These are phyloP conservation scores for Trichoderma sp. DNA, from an alignment of 2,329 filamentous ascomycete species.

Conservation along the genomic window DNA sequence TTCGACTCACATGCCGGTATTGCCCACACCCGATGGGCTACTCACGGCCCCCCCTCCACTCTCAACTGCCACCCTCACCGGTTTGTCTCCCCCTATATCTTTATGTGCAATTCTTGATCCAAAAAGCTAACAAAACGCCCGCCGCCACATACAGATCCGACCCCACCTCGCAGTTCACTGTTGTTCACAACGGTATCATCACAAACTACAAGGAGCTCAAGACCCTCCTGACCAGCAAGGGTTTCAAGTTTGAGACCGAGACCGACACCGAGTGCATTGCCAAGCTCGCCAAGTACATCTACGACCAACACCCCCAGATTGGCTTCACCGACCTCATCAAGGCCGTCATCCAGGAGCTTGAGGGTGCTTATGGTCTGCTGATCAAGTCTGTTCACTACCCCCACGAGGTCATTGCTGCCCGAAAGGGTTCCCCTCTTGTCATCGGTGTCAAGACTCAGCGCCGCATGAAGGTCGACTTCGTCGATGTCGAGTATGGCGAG, in stretches of 20 bases:
- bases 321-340: slow-evolving; percentile 96
- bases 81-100: slow-evolving; percentile 48
- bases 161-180: slow-evolving; percentile 89
- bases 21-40: slow-evolving; percentile 98
- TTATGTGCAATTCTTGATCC: not conserved
- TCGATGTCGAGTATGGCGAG: slow-evolving; percentile 95
- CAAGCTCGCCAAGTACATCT: slow-evolving; percentile 97
- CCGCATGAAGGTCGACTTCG: slow-evolving; percentile 99
- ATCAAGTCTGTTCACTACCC: slow-evolving; percentile 99
- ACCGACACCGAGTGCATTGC: slow-evolving; percentile 99
- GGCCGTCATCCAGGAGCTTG: slow-evolving; percentile 96
- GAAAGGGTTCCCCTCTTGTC: slow-evolving; percentile 96
- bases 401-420: slow-evolving; percentile 94
- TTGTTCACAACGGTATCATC: slow-evolving; percentile 99
- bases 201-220: slow-evolving; percentile 99
- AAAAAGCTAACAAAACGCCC: slow-evolving; percentile 14
- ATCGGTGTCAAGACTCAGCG: slow-evolving; percentile 95
- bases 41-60: slow-evolving; percentile 90
- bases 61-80: slow-evolving; percentile 98
- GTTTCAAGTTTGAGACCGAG: slow-evolving; percentile 98
- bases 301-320: slow-evolving; percentile 89
- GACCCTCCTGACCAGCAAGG: slow-evolving; percentile 87
- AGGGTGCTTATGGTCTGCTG: slow-evolving; percentile 94
- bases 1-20: slow-evolving; percentile 99
- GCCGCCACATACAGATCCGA: slow-evolving; percentile 68